Conservation (phyloP, 129 eudicot genomes). For the Logfia minima region DNA sequence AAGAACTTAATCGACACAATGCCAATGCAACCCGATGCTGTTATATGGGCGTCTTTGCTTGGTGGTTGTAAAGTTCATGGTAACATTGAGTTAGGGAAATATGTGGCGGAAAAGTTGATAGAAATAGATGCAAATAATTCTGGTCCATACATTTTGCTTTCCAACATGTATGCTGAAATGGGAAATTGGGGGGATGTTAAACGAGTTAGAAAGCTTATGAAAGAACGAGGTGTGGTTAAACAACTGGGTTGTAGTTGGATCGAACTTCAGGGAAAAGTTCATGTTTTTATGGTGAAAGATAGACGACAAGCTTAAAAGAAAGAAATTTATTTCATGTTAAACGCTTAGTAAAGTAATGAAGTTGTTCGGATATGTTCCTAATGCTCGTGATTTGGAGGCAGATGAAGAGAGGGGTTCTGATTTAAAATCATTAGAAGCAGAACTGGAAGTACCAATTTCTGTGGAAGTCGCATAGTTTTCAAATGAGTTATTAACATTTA, state of each 20-base stretch:
- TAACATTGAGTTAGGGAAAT: constrained; percentile 37
- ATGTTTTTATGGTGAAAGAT: constrained; percentile 48
- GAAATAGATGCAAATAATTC: constrained; percentile 38
- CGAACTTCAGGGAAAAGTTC: constrained; percentile 40
- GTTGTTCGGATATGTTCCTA: constrained; percentile 34
- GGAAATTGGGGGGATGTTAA: constrained; percentile 41
- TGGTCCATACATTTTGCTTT: constrained; percentile 41
- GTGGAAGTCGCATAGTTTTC: constrained; percentile 12
- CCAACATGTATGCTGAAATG: constrained; percentile 43
- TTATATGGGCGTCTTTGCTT: constrained; percentile 47
- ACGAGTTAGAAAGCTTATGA: constrained; percentile 40
- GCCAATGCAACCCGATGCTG: constrained; percentile 42
- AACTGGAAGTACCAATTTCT: constrained; percentile 16
- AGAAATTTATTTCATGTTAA: constrained; percentile 31
- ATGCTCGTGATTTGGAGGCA: constrained; percentile 33
- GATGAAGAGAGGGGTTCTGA: constrained; percentile 29
- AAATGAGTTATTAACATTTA: neutral
- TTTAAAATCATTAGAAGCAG: constrained; percentile 7
- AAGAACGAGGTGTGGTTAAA: constrained; percentile 28
- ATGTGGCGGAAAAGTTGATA: constrained; percentile 41
- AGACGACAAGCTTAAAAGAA: constrained; percentile 34
- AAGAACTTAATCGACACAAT: constrained; percentile 33
- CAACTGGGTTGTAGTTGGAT: constrained; percentile 54
- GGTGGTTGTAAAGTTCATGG: constrained; percentile 46
- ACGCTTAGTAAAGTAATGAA: constrained; percentile 36